Percentiles rank a stretch among this genome's conserved stretches.
These are phyloP conservation scores for Rhizophagus sp. DNA, from an alignment of 192 early-diverging fungal genomes.

Conservation along the genomic window DNA sequence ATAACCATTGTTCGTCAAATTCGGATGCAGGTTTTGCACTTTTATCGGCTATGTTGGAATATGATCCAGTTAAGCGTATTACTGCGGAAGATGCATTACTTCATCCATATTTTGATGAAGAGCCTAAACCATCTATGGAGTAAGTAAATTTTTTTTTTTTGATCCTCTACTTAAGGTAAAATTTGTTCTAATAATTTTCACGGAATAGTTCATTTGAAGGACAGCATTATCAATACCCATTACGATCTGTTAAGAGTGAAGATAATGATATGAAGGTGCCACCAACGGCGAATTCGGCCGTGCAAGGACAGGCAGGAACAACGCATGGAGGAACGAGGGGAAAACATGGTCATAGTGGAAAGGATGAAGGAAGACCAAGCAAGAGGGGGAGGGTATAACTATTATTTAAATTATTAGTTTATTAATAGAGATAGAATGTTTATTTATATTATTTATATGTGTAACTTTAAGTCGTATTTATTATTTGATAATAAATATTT, in stretches of 20 bases:
- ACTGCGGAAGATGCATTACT: constrained; percentile 86
- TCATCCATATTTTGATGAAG: constrained; percentile 90
- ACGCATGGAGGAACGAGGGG: not conserved
- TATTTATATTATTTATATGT: not conserved
- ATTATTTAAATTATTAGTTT: not conserved
- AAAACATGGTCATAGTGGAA: constrained; percentile 17
- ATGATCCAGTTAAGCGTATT: constrained; percentile 85
- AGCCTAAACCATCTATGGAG: constrained; percentile 58
- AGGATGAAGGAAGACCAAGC: constrained; percentile 8
- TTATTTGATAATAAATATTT: not conserved
- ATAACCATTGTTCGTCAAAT: constrained; percentile 49
- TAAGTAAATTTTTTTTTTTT: constrained; percentile 34
- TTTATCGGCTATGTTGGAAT: constrained; percentile 69
- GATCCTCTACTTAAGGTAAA: not conserved
- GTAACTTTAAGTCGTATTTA: not conserved
- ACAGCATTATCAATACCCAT: constrained; percentile 52
- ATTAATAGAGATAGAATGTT: not conserved
- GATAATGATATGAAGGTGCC: constrained; percentile 55
- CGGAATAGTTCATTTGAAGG: constrained; percentile 43
- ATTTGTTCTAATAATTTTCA: not conserved
- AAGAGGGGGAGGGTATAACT: constrained; percentile 7
- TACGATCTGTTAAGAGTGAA: constrained; percentile 53
- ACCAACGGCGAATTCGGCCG: not conserved
- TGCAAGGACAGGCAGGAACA: not conserved
- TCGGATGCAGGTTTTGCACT: constrained; percentile 81